Evolutionary conservation across 305 asterid species (phyloP).

Genomic region (Ajuga reptans): DNA sequence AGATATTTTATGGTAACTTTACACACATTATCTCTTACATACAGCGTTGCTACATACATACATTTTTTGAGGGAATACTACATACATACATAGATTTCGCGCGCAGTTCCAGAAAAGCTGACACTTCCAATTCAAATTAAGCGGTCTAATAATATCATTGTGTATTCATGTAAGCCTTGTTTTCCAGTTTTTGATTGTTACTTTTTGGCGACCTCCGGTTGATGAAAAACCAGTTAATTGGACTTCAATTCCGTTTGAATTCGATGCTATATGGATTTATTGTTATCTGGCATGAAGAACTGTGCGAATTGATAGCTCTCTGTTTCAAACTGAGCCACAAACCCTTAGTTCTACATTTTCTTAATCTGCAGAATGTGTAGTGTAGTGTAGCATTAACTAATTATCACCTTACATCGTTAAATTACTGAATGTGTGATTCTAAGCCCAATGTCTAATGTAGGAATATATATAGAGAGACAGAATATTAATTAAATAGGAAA

Average conservation of each 20-base stretch:
- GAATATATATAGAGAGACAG: too few species aligned
- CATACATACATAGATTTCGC: not conserved
- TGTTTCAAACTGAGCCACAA: not conserved
- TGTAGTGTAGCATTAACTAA: not conserved
- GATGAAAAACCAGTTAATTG: not conserved
- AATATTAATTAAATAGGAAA: not conserved
- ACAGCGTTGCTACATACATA: not conserved
- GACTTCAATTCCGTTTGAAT: not conserved
- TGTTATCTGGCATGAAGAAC: not conserved
- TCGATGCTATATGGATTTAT: not conserved
- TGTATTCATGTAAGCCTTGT: conserved; percentile 23
- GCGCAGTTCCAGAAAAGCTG: not conserved
- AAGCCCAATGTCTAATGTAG: not conserved
- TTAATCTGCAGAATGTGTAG: too few species aligned
- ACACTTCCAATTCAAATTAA: not conserved
- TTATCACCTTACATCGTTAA: not conserved
- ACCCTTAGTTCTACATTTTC: not conserved
- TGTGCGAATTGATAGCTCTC: not conserved
- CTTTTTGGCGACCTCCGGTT: not conserved
- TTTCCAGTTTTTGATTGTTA: not conserved
- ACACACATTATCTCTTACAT: conserved; percentile 14
- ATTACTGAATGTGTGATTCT: not conserved
- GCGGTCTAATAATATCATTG: not conserved
- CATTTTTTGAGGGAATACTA: not conserved
- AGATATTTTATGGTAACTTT: conserved; percentile 26